These are phyloP conservation scores for Capillidium heterosporum DNA, from an alignment of 371 early-diverging fungal genomes.

Conservation along the genomic window DNA sequence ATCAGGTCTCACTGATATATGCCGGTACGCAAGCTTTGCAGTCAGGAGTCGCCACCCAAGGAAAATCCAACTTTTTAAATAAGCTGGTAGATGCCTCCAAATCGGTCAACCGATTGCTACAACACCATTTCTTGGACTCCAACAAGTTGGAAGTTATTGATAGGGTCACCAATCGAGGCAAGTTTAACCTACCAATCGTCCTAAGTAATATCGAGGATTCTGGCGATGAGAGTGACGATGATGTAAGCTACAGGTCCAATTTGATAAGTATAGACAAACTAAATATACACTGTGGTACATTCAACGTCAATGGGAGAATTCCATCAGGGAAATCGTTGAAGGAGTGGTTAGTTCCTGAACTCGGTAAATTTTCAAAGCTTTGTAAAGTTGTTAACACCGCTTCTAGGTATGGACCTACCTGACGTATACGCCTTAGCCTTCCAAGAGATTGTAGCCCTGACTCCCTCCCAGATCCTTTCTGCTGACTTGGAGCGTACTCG, in stretches of 20 bases:
- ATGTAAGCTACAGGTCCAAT: no score
- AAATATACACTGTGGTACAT: slow-evolving; percentile 64
- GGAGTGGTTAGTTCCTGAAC: slow-evolving; percentile 38
- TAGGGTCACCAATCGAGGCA: slow-evolving; percentile 24
- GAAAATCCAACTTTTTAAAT: slow-evolving; percentile 63
- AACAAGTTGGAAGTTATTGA: slow-evolving; percentile 83
- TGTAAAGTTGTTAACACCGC: no score
- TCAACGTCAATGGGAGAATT: slow-evolving; percentile 71
- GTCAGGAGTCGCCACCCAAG: slow-evolving; percentile 72
- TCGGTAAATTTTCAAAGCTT: no score
- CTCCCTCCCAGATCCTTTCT: slow-evolving; percentile 27
- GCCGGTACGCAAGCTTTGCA: slow-evolving; percentile 97
- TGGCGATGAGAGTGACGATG: background rate
- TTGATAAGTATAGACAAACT: no score
- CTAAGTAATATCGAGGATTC: background rate
- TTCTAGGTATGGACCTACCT: slow-evolving; percentile 29
- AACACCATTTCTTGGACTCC: slow-evolving; percentile 84
- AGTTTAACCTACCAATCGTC: background rate
- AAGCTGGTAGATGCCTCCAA: slow-evolving; percentile 75
- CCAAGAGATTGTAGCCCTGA: slow-evolving; percentile 89
- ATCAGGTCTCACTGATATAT: slow-evolving; percentile 82
- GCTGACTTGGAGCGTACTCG: background rate
- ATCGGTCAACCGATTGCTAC: slow-evolving; percentile 77
- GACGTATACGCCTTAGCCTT: slow-evolving; percentile 77
- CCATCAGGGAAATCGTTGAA: slow-evolving; percentile 42